Evolutionary conservation across 345 rosid genomes (phyloP).

Genomic region (Boechera divaricarpa): DNA sequence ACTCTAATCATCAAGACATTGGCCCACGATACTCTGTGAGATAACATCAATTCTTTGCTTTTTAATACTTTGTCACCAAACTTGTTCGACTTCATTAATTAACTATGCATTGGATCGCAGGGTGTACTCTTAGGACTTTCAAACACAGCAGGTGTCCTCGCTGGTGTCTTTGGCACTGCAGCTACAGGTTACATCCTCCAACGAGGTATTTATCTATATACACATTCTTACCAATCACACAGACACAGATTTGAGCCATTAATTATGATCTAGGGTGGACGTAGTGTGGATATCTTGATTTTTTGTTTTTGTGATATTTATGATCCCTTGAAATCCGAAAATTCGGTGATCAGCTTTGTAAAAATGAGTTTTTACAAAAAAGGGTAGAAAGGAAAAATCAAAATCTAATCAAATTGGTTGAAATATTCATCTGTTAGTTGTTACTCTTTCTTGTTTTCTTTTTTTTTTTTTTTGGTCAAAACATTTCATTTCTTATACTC

Average conservation of each 20-base stretch:
- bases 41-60: slow-evolving; percentile 14
- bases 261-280: neutral
- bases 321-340: too few species aligned
- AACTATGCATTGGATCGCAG: slow-evolving; percentile 47
- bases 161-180: slow-evolving; percentile 96
- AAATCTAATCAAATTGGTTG: too few species aligned
- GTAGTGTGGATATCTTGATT: too few species aligned
- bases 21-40: slow-evolving; percentile 96
- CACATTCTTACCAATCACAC: slow-evolving; percentile 2
- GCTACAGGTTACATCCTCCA: slow-evolving; percentile 95
- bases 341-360: too few species aligned
- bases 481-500: too few species aligned
- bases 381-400: too few species aligned
- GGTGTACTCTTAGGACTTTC: slow-evolving; percentile 94
- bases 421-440: too few species aligned
- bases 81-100: slow-evolving; percentile 18
- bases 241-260: neutral
- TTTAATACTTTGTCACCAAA: slow-evolving; percentile 9
- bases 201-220: slow-evolving; percentile 54
- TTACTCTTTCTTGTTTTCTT: too few species aligned
- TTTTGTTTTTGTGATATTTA: too few species aligned
- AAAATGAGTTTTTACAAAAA: too few species aligned
- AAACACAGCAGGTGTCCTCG: slow-evolving; percentile 94
- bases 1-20: slow-evolving; percentile 98
- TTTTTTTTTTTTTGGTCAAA: too few species aligned